Base-by-base conservation (phyloP, 805 yeast species). In the Cyberlindnera lachancei region DNA sequence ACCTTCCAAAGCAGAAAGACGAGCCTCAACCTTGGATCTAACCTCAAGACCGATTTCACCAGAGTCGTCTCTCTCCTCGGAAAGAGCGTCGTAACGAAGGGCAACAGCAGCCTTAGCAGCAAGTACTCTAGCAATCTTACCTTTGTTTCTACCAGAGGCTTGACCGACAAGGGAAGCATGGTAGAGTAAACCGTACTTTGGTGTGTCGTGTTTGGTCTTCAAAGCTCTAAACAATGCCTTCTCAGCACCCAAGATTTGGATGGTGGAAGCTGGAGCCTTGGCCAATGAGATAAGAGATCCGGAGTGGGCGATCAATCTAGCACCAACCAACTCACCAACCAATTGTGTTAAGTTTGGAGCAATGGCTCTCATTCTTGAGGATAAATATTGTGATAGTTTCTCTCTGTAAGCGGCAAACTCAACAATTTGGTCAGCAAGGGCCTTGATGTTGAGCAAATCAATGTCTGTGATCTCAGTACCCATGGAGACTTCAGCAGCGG, bases 41-140 rank as follows among this genome's bases (percentile, higher is more conserved):
- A 83, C 90, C 47, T 79, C 81, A 48, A 85, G 69, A 55, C 98
- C 98, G 53, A 88, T 72, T 49, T 88, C 94, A 44, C 96, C 96
- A 42, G 85, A 75, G 55, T 92, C 97, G 50, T 86, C 94, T 63
- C 96, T 78, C 52, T 92, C 97, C 68, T 92, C 98, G 44, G 96
- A 81, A 41, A 92, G 70, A 20, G 96, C 95, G 67, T 92, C 98
- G 61, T 83, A 90, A 71, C 98, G 84, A 50, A 90, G 70, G 41
- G 96, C 84, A 52, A 92, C 94, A 35, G 98, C 94, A 47, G 96
- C 95, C 70, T 92, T 92, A 38, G 97, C 97, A 50, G 98, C 98
- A 44, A 92, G 75, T 48, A 92, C 95, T 70, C 98, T 81, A 37
- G 98, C 97, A 59, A 92, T 86, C 71, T 88, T 92, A 69, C 98